Conservation (phyloP, 2,329 filamentous ascomycete genomes). For the Aureobasidium sp. region DNA sequence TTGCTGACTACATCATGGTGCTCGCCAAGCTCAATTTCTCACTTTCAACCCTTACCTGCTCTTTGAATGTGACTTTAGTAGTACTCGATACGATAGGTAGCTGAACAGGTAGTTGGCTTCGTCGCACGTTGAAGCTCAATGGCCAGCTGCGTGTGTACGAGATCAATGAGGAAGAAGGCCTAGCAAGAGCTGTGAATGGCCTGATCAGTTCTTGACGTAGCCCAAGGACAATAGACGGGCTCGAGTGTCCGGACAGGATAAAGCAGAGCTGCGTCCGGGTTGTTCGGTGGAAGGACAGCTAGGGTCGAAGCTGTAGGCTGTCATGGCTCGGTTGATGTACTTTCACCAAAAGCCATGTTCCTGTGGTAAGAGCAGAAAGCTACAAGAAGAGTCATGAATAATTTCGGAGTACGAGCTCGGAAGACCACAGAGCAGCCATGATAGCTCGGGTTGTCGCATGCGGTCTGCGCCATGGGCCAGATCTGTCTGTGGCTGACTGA, state of each 20-base stretch:
- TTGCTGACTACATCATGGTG: slow-evolving; percentile 73
- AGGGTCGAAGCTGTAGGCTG: slow-evolving; percentile 45
- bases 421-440: slow-evolving; percentile 53
- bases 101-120: slow-evolving; percentile 72
- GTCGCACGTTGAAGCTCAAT: slow-evolving; percentile 36
- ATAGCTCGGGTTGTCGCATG: slow-evolving; percentile 42
- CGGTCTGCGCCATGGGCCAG: background rate
- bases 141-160: background rate
- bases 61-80: slow-evolving; percentile 73
- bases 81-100: slow-evolving; percentile 52
- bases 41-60: slow-evolving; percentile 83
- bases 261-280: slow-evolving; percentile 49
- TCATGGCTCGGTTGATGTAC: slow-evolving; percentile 66
- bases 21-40: slow-evolving; percentile 67
- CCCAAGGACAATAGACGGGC: slow-evolving; percentile 25
- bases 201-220: no score
- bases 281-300: slow-evolving; percentile 62
- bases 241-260: slow-evolving; percentile 64
- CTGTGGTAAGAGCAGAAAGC: slow-evolving; percentile 72
- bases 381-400: slow-evolving; percentile 67
- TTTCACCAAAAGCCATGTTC: slow-evolving; percentile 68
- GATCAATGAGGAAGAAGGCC: no score
- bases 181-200: no score
- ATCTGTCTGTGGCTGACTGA: background rate
- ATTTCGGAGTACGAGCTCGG: slow-evolving; percentile 55